phyloP scores from a whole-genome alignment of 352 stramenopile species.

The Phytophthora capsici region DNA sequence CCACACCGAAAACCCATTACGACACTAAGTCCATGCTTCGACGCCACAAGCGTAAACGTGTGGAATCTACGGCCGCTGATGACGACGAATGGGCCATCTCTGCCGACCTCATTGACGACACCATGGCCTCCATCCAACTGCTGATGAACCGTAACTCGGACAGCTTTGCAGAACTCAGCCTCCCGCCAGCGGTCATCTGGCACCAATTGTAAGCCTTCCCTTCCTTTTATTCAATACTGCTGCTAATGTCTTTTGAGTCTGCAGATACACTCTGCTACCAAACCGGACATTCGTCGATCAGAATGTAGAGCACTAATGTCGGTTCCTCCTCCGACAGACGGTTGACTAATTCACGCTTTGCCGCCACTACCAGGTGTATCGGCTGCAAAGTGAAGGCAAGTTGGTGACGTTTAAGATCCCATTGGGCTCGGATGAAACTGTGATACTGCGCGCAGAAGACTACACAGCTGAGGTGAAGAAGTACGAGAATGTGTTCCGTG shows the following conservation, averaged over 20 bases:
- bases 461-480: constrained; percentile 50
- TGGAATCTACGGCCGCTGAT: constrained; percentile 3
- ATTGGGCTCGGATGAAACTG: constrained; percentile 47
- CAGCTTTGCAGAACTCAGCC: constrained; percentile 39
- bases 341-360: constrained; percentile 7
- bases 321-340: not conserved
- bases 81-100: constrained; percentile 37
- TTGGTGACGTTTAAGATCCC: constrained; percentile 62
- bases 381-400: constrained; percentile 41
- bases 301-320: constrained; percentile 37
- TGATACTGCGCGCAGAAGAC: constrained; percentile 38
- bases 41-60: constrained; percentile 37
- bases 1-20: too few relatives aligned
- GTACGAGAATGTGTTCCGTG: constrained; percentile 38
- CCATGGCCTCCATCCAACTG: constrained; percentile 56
- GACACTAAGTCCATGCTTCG: too few relatives aligned
- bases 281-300: constrained; percentile 74
- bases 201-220: constrained; percentile 59
- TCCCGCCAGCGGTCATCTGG: constrained; percentile 55
- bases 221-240: not conserved
- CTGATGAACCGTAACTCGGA: constrained; percentile 47
- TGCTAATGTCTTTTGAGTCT: not conserved
- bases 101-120: constrained; percentile 57
- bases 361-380: constrained; percentile 45
- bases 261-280: constrained; percentile 61